These are phyloP conservation scores for Malus hybrid DNA, from an alignment of 331 rosid species.

Conservation along the genomic window DNA sequence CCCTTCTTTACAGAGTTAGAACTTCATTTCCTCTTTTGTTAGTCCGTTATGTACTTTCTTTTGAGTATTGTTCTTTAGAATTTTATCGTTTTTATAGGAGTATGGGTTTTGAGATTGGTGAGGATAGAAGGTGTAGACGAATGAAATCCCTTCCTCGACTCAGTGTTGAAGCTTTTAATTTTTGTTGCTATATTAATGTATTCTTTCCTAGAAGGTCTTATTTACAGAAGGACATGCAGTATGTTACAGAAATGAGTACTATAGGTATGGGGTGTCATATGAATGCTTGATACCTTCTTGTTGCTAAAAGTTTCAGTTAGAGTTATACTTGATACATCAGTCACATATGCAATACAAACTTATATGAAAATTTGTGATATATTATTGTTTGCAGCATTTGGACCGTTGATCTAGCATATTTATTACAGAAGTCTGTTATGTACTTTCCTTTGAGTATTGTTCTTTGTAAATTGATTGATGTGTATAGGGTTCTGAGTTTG, in stretches of 20 bases:
- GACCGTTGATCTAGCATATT: conserved; percentile 88
- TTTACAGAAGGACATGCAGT: neutral
- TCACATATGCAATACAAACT: conserved; percentile 14
- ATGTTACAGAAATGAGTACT: neutral
- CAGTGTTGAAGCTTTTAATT: neutral
- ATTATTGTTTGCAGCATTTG: conserved; percentile 65
- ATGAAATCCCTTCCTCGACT: neutral
- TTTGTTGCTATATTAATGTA: neutral
- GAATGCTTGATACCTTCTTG: neutral
- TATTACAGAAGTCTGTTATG: conserved; percentile 44
- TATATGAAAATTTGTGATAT: neutral
- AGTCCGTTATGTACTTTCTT: conserved; percentile 14
- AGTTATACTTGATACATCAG: neutral
- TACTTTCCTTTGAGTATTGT: conserved; percentile 8
- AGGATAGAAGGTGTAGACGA: neutral
- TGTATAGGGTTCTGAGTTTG: neutral
- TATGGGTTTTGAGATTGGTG: conserved; percentile 9
- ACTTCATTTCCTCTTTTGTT: conserved; percentile 15
- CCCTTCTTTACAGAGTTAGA: conserved; percentile 10
- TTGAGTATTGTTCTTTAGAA: neutral
- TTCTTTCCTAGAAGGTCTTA: neutral
- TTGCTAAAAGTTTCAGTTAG: neutral
- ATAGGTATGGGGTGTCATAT: neutral
- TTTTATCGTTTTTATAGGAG: neutral
- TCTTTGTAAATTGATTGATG: neutral